A percentile compares a stretch with the other conserved stretches of the same genome.
phyloP scores from a whole-genome alignment of 768 basidiomycete species.

The Russula sp. region DNA sequence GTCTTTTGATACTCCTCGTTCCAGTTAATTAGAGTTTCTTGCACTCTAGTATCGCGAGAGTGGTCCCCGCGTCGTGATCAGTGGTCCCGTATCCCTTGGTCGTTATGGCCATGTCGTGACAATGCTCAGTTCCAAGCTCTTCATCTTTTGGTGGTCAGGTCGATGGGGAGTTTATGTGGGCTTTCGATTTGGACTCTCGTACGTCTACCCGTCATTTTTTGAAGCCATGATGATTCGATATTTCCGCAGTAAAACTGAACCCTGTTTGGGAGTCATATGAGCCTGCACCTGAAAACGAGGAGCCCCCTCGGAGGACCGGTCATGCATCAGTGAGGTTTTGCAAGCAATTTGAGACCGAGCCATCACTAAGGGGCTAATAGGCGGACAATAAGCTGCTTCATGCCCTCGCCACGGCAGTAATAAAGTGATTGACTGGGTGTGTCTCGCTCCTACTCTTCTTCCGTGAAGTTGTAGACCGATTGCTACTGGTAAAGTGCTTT shows the following conservation, averaged over 20 bases:
- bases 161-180: conserved; percentile 89
- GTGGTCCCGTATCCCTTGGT: conserved; percentile 72
- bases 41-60: conserved; percentile 69
- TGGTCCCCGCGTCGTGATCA: conserved; percentile 85
- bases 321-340: too few species aligned
- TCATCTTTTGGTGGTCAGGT: conserved; percentile 96
- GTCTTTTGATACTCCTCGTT: not conserved
- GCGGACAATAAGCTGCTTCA: too few species aligned
- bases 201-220: conserved; percentile 29
- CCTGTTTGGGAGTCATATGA: conserved; percentile 79
- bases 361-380: too few species aligned
- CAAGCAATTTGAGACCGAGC: conserved; percentile 60
- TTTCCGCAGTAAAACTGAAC: conserved; percentile 61
- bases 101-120: conserved; percentile 94
- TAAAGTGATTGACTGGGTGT: too few species aligned
- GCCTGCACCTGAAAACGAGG: conserved; percentile 44
- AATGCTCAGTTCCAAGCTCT: conserved; percentile 87
- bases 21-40: not conserved
- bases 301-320: conserved; percentile 79
- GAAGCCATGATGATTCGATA: conserved; percentile 10
- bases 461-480: too few species aligned
- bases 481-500: too few species aligned
- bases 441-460: too few species aligned
- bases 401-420: conserved; percentile 4
- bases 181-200: conserved; percentile 93